These are phyloP conservation scores for Microthlaspi erraticum DNA, from an alignment of 345 rosid genomes.

Conservation along the genomic window DNA sequence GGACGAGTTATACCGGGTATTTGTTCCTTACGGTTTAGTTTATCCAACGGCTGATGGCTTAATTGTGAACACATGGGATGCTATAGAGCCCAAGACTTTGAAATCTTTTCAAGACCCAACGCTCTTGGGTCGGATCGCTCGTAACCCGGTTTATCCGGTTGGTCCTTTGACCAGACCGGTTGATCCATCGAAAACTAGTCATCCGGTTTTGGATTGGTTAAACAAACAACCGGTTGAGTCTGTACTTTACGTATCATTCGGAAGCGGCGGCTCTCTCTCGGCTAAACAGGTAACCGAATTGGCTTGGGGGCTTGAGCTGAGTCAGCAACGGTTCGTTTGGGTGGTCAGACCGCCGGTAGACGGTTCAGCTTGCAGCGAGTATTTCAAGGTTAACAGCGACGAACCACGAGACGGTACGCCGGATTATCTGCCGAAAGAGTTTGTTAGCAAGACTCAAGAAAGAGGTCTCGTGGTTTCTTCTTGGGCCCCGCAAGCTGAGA, in stretches of 20 bases:
- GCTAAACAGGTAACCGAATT: constrained; percentile 34
- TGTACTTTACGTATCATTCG: constrained; percentile 65
- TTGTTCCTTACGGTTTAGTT: constrained; percentile 29
- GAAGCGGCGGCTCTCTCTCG: constrained; percentile 64
- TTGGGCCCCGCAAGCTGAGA: constrained; percentile 76
- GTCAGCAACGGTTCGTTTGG: constrained; percentile 44
- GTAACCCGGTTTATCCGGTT: constrained; percentile 42
- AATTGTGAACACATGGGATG: constrained; percentile 48
- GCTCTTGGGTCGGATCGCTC: constrained; percentile 41
- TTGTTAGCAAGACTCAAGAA: constrained; percentile 17
- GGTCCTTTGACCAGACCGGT: constrained; percentile 40
- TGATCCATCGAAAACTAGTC: constrained; percentile 23
- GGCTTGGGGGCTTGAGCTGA: constrained; percentile 44
- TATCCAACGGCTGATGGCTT: constrained; percentile 40
- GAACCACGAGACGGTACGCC: constrained; percentile 17
- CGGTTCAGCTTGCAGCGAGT: constrained; percentile 9
- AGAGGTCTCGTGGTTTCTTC: constrained; percentile 33
- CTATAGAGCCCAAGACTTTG: constrained; percentile 42
- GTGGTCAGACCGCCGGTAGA: constrained; percentile 41
- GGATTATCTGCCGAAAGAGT: constrained; percentile 33
- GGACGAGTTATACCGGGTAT: constrained; percentile 30
- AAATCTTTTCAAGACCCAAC: constrained; percentile 38
- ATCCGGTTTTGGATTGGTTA: constrained; percentile 54
- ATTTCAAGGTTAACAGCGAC: constrained; percentile 3
- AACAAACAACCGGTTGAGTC: constrained; percentile 56